Conservation (phyloP, 352 stramenopile genomes). For the Blastocystis sp. region DNA sequence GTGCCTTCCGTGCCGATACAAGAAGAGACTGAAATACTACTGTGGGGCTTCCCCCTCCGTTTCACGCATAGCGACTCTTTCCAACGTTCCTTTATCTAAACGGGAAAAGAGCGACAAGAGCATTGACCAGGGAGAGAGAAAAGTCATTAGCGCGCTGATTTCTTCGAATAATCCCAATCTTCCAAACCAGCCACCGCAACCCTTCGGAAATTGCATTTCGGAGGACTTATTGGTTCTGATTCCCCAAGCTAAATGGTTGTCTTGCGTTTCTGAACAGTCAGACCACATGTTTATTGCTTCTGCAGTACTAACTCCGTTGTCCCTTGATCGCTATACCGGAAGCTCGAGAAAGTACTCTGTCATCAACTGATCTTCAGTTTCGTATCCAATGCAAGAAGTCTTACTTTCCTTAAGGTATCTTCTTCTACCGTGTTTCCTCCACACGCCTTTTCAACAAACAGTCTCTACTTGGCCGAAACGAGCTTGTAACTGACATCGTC, state of each 20-base stretch:
- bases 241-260: constrained; percentile 34
- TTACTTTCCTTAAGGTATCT: neutral
- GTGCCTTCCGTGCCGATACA: constrained; percentile 61
- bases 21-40: constrained; percentile 68
- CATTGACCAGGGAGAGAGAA: neutral
- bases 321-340: constrained; percentile 41
- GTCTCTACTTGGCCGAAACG: neutral
- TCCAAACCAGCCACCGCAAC: neutral
- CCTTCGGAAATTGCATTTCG: neutral
- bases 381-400: no score
- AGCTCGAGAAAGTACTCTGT: constrained; percentile 62
- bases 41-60: neutral
- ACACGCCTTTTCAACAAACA: neutral
- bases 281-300: constrained; percentile 57
- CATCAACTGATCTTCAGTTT: neutral
- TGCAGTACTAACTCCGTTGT: constrained; percentile 45
- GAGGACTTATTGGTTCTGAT: constrained; percentile 3
- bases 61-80: constrained; percentile 41
- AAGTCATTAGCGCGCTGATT: neutral
- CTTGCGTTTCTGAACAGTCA: neutral
- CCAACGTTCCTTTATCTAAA: constrained; percentile 61
- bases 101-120: constrained; percentile 1
- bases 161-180: neutral
- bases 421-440: neutral
- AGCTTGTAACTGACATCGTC: constrained; percentile 58